A percentile compares a stretch with the other conserved stretches of the same genome.
phyloP scores from a whole-genome alignment of 352 stramenopile genomes.

The Pythium dissimile region DNA sequence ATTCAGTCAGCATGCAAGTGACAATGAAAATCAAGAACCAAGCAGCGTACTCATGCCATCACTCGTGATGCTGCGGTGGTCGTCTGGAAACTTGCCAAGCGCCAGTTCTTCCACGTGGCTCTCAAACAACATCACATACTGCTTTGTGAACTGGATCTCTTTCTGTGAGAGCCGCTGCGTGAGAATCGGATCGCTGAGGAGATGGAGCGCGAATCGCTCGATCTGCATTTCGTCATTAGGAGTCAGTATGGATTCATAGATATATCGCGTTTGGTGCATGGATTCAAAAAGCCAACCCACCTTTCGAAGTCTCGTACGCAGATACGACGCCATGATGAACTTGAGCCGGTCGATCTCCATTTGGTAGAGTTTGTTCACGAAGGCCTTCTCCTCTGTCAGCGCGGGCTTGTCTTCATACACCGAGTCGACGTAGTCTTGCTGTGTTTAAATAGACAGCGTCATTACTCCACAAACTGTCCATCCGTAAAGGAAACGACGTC shows the following conservation, averaged over 20 bases:
- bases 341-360: slow-evolving; percentile 87
- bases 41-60: slow-evolving; percentile 65
- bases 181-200: slow-evolving; percentile 43
- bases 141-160: slow-evolving; percentile 68
- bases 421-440: slow-evolving; percentile 85
- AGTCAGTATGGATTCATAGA: not conserved
- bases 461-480: too few species aligned
- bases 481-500: too few species aligned
- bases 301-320: slow-evolving; percentile 74
- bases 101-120: slow-evolving; percentile 68
- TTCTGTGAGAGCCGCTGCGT: slow-evolving; percentile 63
- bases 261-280: too few species aligned
- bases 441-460: too few species aligned
- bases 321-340: slow-evolving; percentile 82
- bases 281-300: slow-evolving; percentile 12
- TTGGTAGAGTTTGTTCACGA: slow-evolving; percentile 85
- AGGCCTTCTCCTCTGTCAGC: slow-evolving; percentile 74
- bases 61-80: slow-evolving; percentile 49
- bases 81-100: slow-evolving; percentile 56
- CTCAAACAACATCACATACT: slow-evolving; percentile 70
- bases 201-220: slow-evolving; percentile 66
- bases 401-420: slow-evolving; percentile 57
- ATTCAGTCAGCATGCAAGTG: too few species aligned
- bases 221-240: slow-evolving; percentile 33
- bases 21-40: too few species aligned